Evolutionary conservation across 2,329 filamentous ascomycete genomes (phyloP), one percentile per base, ranked within the genome.

Genomic region (Coniochaeta sp.): DNA sequence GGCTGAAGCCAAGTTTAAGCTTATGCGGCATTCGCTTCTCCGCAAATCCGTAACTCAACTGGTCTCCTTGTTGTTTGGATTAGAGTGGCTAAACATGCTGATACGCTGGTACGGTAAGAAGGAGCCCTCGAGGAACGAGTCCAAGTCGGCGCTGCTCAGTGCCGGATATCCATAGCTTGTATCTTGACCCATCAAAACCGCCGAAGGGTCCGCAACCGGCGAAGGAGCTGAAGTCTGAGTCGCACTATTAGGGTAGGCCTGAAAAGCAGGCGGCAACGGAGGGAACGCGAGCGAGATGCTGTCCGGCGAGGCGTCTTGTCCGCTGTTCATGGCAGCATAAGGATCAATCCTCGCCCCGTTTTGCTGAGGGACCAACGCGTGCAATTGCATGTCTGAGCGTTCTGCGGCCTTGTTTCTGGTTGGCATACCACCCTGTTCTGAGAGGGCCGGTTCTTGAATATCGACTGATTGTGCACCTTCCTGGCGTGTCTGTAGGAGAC

Each of bases 271-370:
- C 0, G 66, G 65, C 6, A 68, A 49, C 0, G 65, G 65, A 12
- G 64, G 65, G 30, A 68, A 67, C 3, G 65, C 65, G 8, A 67
- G 52, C 3, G 65, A 63, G 28, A 68, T 63, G 48, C 57, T 63
- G 31, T 64, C 61, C 18, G 61, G 59, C 33, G 59, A 59, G 24
- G 51, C 58, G 52, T 51, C 58, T 33, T 54, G 49, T 7, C 56
- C 45, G 28, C 30, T 22, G 14, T 53, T 52, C 18, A 52, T 14
- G 28, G 48, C 48, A 13, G 50, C 53, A 5, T 52, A 16, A 22
- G 22, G 20, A 12, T 48, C 28, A 7, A 30, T 30, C 7, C 13
- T 30, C 28, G 28, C 28, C 13, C 28, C 28, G 28, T 30, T 7
- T 30, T 30, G 28, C 13, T 30, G 28, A 7, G 13, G 28, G 28